Percentiles rank a stretch among this genome's conserved stretches.
These are phyloP conservation scores for Curvularia eragrostidis DNA, from an alignment of 2,329 filamentous ascomycete species.

Conservation along the genomic window DNA sequence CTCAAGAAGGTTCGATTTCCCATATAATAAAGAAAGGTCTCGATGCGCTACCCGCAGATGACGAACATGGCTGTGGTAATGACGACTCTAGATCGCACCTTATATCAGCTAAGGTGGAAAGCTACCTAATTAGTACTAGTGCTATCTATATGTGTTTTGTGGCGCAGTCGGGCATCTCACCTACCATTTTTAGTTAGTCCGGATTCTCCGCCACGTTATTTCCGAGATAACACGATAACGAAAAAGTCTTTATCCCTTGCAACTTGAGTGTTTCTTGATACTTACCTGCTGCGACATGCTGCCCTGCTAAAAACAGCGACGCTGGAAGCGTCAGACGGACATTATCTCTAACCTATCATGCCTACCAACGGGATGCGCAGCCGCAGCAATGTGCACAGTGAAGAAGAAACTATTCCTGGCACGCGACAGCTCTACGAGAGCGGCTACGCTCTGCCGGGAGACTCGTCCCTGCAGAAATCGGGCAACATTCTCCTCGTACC, in stretches of 20 bases:
- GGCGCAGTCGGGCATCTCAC: neutral
- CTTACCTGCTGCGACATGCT: neutral
- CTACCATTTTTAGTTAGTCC: neutral
- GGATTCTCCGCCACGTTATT: neutral
- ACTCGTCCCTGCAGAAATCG: neutral
- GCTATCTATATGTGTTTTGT: no score
- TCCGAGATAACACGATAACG: slow-evolving; percentile 5
- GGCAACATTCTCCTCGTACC: slow-evolving; percentile 1
- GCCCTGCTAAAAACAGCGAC: slow-evolving; percentile 2
- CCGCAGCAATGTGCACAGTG: neutral
- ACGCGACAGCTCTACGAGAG: neutral
- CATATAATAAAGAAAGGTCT: no score
- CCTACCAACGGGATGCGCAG: neutral
- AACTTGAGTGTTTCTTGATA: neutral
- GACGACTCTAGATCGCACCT: no score
- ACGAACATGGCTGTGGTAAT: no score
- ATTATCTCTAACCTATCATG: neutral
- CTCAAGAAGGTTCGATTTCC: no score
- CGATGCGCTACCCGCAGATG: no score
- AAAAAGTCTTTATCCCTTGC: neutral
- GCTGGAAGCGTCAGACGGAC: neutral
- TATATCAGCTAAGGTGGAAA: no score
- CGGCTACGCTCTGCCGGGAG: neutral
- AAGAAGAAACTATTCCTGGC: slow-evolving; percentile 2
- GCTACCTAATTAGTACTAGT: no score